Base-by-base conservation (phyloP, 495 filamentous ascomycete species). In the Neurospora sp. region DNA sequence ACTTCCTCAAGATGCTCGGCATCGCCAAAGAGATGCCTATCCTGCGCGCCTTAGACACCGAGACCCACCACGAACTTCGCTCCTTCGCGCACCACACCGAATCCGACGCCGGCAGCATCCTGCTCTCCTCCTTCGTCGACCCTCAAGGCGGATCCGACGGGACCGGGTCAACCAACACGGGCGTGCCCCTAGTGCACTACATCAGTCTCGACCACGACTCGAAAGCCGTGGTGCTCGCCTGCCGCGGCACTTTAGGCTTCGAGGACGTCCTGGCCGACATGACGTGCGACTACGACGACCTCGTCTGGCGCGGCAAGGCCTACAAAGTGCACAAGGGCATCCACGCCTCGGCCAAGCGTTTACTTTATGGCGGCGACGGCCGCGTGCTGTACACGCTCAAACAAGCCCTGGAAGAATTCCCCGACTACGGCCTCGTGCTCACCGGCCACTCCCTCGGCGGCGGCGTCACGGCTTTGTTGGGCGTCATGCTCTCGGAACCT, bases 311-410 rank as follows among this genome's bases (percentile, higher is more conserved):
- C 69, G 91, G 90, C 16, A 87, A 84, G 69, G 78, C 78, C 3
- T 94, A 93, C 82, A 89, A 90, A 70, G 91, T 93, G 0, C 92
- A 94, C 81, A 94, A 93, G 78, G 92, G 92, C n/a, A 92, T 94
- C 75, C 89, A 92, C 75, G 91, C 92, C 14, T 93, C 91, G 4
- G 92, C 92, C 3, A 84, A 88, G 35, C 87, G 91, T 7, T 84
- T 94, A 1, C 83, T 94, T 0, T 88, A 90, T 76, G 90, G 89
- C 20, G 83, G 83, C 18, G 89, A 89, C 41, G 89, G 90, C 7
- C 81, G 88, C 65, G 89, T 94, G 2, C 85, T 94, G 73, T 83
- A 86, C 69, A 92, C 89, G 0, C 87, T 94, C 38, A 87, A 88
- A 76, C 85, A 88, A n/a, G 91, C 92, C 0, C 82, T 94, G 3